Conservation (phyloP, 2,329 filamentous ascomycete genomes). For the Penicillium sp. region DNA sequence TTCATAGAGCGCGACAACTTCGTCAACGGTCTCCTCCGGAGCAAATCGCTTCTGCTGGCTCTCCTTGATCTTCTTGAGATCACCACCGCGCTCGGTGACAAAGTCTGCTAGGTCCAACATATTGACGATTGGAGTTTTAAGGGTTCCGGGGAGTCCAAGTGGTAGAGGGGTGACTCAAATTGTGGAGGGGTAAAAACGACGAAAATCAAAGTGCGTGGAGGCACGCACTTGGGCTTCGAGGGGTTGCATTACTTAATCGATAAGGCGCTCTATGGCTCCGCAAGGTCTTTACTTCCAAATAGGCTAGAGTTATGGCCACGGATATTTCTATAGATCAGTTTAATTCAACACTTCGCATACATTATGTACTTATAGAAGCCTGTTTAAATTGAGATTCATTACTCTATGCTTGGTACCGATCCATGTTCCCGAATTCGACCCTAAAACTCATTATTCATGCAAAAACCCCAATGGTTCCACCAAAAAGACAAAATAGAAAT, state of each 20-base stretch:
- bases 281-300: neutral
- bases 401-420: conserved; percentile 24
- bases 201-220: conserved; percentile 16
- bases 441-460: conserved; percentile 24
- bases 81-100: conserved; percentile 81
- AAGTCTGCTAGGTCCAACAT: conserved; percentile 81
- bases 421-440: conserved; percentile 18
- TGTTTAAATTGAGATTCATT: conserved; percentile 18
- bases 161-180: conserved; percentile 21
- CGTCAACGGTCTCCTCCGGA: conserved; percentile 80
- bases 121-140: conserved; percentile 21
- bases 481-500: conserved; percentile 10
- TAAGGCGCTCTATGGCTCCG: neutral
- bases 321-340: neutral
- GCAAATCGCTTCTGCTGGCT: conserved; percentile 82
- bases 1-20: conserved; percentile 83
- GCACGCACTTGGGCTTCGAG: conserved; percentile 5
- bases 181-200: conserved; percentile 29
- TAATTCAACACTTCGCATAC: neutral
- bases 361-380: neutral
- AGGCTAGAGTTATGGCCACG: neutral
- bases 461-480: conserved; percentile 20
- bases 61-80: conserved; percentile 88
- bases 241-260: conserved; percentile 26
- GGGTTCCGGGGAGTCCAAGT: conserved; percentile 4